These are phyloP conservation scores for Drosera capensis DNA, from an alignment of 148 eudicot genomes.

Conservation along the genomic window DNA sequence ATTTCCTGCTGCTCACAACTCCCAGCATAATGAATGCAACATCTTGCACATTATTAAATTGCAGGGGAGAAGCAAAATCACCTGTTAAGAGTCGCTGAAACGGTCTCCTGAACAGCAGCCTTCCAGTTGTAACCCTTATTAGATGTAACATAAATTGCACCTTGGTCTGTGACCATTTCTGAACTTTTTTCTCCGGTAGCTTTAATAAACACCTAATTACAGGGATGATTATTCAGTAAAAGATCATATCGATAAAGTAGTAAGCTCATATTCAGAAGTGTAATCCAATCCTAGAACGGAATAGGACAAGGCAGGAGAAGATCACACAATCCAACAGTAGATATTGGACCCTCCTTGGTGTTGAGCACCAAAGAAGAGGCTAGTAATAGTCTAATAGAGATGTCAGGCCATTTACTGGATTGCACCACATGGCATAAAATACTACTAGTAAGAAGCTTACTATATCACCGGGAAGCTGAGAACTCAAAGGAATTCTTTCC, in stretches of 20 bases:
- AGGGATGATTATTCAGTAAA: neutral
- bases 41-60: neutral
- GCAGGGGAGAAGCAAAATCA: conserved; percentile 15
- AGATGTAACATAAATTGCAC: conserved; percentile 88
- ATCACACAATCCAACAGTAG: no score
- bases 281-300: neutral
- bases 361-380: no score
- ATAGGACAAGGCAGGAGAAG: neutral
- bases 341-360: no score
- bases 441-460: conserved; percentile 11
- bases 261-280: neutral
- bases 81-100: conserved; percentile 98
- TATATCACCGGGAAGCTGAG: conserved; percentile 96
- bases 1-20: no score
- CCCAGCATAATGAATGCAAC: neutral
- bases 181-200: conserved; percentile 89
- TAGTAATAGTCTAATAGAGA: no score
- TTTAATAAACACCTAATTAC: conserved; percentile 63
- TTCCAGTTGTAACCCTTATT: conserved; percentile 97
- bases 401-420: neutral
- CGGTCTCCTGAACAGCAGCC: conserved; percentile 96
- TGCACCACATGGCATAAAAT: neutral
- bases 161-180: conserved; percentile 97
- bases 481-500: conserved; percentile 82
- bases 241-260: neutral